Evolutionary conservation across 2,329 filamentous ascomycete genomes (phyloP).

Genomic region (Cladophialophora exuberans): DNA sequence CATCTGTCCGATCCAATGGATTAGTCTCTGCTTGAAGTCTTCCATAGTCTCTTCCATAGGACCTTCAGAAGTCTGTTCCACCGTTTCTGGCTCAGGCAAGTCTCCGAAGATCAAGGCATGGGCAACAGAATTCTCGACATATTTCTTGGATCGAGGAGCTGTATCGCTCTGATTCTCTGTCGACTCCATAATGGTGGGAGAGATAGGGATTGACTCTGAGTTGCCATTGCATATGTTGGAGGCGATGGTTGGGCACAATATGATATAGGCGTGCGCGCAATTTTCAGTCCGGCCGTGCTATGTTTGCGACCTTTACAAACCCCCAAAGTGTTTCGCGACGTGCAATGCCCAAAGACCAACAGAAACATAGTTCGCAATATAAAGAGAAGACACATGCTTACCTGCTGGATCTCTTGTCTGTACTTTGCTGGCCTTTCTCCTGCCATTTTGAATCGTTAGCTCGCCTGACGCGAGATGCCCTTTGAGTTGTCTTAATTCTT

Average conservation of each 20-base stretch:
- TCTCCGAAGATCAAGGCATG: background rate
- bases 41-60: constrained; percentile 33
- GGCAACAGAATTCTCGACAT: too few relatives aligned
- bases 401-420: constrained; percentile 97
- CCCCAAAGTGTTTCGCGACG: background rate
- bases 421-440: constrained; percentile 79
- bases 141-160: too few relatives aligned
- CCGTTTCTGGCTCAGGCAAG: too few relatives aligned
- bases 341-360: background rate
- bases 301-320: too few relatives aligned
- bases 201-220: too few relatives aligned
- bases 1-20: constrained; percentile 70
- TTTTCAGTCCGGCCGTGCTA: too few relatives aligned
- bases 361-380: background rate
- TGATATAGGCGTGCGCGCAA: too few relatives aligned
- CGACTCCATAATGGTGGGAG: background rate
- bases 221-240: too few relatives aligned
- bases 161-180: too few relatives aligned
- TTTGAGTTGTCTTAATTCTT: background rate
- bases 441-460: constrained; percentile 58
- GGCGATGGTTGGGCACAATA: too few relatives aligned
- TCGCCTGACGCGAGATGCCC: background rate
- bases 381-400: constrained; percentile 50
- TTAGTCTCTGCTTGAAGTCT: constrained; percentile 38
- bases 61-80: too few relatives aligned